Evolutionary conservation across 352 stramenopile species (phyloP).

Genomic region (Pythium insidiosum): DNA sequence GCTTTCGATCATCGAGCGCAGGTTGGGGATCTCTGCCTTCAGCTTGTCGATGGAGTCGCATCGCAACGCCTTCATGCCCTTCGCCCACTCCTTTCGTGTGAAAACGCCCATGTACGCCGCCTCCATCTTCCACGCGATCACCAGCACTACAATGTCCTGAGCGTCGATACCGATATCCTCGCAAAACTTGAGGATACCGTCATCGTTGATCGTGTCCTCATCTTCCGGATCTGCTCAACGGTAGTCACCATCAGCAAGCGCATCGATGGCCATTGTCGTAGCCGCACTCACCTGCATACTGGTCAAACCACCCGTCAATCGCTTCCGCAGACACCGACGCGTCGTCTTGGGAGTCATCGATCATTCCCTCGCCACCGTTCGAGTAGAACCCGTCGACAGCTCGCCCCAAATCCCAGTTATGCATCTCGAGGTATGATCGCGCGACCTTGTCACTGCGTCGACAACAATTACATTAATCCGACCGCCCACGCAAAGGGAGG

Average conservation of each 20-base stretch:
- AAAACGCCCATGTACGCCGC: conserved; percentile 81
- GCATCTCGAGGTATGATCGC: conserved; percentile 66
- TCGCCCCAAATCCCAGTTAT: conserved; percentile 74
- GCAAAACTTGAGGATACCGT: conserved; percentile 40
- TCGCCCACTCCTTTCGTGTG: conserved; percentile 75
- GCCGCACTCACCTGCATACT: conserved; percentile 23
- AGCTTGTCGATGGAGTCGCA: conserved; percentile 63
- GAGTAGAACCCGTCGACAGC: conserved; percentile 76
- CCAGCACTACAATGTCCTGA: conserved; percentile 56
- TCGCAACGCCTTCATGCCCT: conserved; percentile 70
- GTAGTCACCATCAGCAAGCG: no score
- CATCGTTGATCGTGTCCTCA: conserved; percentile 34
- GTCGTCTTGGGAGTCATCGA: conserved; percentile 7
- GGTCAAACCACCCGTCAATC: conserved; percentile 31
- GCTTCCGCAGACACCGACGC: conserved; percentile 14
- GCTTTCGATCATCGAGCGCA: conserved; percentile 46
- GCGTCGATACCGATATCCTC: conserved; percentile 32
- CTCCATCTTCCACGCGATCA: conserved; percentile 87
- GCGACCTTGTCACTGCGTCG: conserved; percentile 46
- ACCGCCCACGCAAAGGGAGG: not conserved
- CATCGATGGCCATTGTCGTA: no score
- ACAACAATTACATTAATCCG: not conserved
- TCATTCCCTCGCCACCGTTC: conserved; percentile 33
- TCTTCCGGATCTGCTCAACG: conserved; percentile 14
- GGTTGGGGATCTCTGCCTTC: conserved; percentile 39